Base-by-base conservation (phyloP, 257 asterid species). In the Solanum tacnaense region DNA sequence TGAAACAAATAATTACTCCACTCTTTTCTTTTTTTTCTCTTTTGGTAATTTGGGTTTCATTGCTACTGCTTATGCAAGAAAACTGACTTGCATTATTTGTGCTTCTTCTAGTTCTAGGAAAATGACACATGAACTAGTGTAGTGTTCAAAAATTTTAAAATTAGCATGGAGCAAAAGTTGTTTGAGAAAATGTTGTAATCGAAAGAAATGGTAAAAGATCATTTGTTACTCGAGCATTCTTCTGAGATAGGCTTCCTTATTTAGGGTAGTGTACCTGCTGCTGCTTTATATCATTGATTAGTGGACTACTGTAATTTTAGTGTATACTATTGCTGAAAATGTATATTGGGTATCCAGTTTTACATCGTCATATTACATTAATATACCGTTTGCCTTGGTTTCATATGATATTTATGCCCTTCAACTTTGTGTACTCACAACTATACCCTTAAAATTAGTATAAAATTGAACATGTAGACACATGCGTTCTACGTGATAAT, bases 151-250 rank as follows among this genome's bases (percentile, higher is more conserved):
- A 10, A 11, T 38, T 38, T 75, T 38, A 76, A 74, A 38, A 13
- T 25, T 41, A 39, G 84, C 62, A 39, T 78, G 84, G 23, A 39
- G n/a, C 23, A 25, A 41, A 74, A 41, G 62, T 41, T 39, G 35
- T 74, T 74, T 9, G 83, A 35, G 83, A 3, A 16, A 16, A 23
- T 32, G 41, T 35, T 72, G 79, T 4, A 72, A 72, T 18, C 9
- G 79, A 32, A 73, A 73, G 86, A 25, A 67, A 27, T 4, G 39
- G 16, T 46, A 27, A 1, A 72, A 49, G 27, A 41, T 90, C 89
- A 84, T 82, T 90, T 81, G 62, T 81, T 75, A 29, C 87, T 71
- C 86, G 49, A 89, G 92, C 83, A 89, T 89, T 87, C 91, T 85
- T 90, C 89, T 82, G 88, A 60, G 9, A 27, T 60, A 71, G 34